Base-by-base conservation (phyloP, 1,284 basidiomycete genomes). In the Pulveroboletus sp. region DNA sequence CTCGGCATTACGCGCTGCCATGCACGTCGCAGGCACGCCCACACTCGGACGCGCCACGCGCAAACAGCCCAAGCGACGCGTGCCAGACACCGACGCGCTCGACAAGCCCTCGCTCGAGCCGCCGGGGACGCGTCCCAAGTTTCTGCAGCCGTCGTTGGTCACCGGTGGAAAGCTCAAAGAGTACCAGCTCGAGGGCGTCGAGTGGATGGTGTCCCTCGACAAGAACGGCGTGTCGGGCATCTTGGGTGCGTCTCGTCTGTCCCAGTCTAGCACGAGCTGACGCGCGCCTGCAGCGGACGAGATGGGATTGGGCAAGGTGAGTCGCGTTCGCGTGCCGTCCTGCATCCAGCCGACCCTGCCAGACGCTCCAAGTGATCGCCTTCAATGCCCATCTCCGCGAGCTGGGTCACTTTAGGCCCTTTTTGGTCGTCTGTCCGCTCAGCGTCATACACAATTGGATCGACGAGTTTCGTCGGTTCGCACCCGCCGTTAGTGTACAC, bases 161-260 rank as follows among this genome's bases (percentile, higher is more conserved):
- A 96, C 92, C 0, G 96, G 95, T 8, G 92, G 88, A 2, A 89
- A 77, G 49, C 74, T 98, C 62, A 92, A 94, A 65, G 84, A 91
- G 45, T 98, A 98, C 70, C 96, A 99, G 72, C 81, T 98, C 2
- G 93, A 95, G 50, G 96, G 96, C 6, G 84, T 98, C 17, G 92
- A 96, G 62, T 99, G 96, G 96, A 94, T 99, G 89, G 89, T 92
- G 6, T 88, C 87, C 33, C 76, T 99, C 12, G 94, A 95, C 73
- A 87, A 94, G 74, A 97, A 96, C 65, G 95, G 96, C 3, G 87
- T 98, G 49, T 96, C 94, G 38, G 96, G 96, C 4, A 98, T 98
- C 56, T 74, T 98, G 31, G 93, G 87, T 87, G 64, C 35, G 84
- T 76, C 24, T 24, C 12, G 2, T 29, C 18, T 18, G 12, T 31